A percentile compares a stretch with the other conserved stretches of the same genome.
These are phyloP conservation scores for Trypanosoma platydactyli DNA, from an alignment of 208 protist species.

Conservation along the genomic window DNA sequence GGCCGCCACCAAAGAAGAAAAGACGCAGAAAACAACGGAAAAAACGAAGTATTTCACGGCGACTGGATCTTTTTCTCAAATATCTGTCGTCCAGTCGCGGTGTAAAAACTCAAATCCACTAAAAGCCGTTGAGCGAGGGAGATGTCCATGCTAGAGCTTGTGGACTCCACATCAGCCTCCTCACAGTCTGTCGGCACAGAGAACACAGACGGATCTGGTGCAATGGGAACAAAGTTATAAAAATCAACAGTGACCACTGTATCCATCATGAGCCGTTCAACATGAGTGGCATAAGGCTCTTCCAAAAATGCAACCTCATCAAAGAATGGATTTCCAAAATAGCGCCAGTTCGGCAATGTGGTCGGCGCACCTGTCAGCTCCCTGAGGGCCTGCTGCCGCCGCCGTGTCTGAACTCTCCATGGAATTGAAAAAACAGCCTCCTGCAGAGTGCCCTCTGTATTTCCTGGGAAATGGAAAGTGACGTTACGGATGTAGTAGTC, in stretches of 20 bases:
- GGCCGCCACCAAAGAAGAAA: conserved; percentile 1
- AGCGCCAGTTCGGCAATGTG: conserved; percentile 61
- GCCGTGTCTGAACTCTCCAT: conserved; percentile 58
- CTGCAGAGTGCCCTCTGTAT: not conserved
- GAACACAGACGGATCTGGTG: conserved; percentile 47
- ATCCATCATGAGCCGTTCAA: conserved; percentile 32
- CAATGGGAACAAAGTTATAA: conserved; percentile 61
- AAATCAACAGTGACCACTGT: conserved; percentile 59
- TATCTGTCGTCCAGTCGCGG: conserved; percentile 12
- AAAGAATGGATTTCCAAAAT: conserved; percentile 69
- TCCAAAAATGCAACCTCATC: conserved; percentile 51
- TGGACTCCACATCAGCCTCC: conserved; percentile 24
- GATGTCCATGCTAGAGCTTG: conserved; percentile 27
- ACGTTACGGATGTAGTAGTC: conserved; percentile 45
- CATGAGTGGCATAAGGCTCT: conserved; percentile 16
- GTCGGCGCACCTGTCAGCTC: conserved; percentile 43
- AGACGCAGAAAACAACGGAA: conserved; percentile 11
- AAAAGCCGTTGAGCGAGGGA: conserved; percentile 38
- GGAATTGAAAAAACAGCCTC: conserved; percentile 29
- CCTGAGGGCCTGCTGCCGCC: conserved; percentile 25
- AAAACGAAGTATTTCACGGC: conserved; percentile 7
- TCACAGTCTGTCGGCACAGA: conserved; percentile 44
- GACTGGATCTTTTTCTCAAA: conserved; percentile 1
- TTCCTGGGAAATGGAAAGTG: conserved; percentile 2
- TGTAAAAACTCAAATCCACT: conserved; percentile 42